Base-by-base conservation (phyloP, 495 filamentous ascomycete genomes). In the Neurospora discreta region DNA sequence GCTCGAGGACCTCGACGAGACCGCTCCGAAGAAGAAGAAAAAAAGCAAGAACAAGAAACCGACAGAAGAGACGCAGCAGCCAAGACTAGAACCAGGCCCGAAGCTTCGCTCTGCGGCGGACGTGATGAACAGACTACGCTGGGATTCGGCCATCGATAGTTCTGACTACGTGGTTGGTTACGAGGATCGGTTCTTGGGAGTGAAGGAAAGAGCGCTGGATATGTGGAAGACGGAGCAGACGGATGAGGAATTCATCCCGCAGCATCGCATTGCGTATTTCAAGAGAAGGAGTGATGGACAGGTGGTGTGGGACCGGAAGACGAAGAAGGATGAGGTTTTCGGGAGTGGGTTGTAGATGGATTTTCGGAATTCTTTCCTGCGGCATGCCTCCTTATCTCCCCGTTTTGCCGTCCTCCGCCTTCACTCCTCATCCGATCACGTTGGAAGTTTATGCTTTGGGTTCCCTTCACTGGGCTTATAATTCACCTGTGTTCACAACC, bases 181-280 rank as follows among this genome's bases (percentile, higher is more conserved):
- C 73, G 85, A 90, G 70, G 93, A 95, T 75, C 85, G 92, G 15
- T 94, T 93, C 71, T 73, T 86, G 10, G 92, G 91, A 0, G 81
- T 83, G 11, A 83, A 86, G 75, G 91, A 94, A 79, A 87, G 88
- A 70, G 76, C 81, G 7, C 79, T 93, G 10, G 85, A 85, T 67
- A 81, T 82, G 39, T 95, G 92, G 92, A 92, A 90, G 80, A 86
- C 81, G 23, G 92, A 95, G 72, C 84, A 88, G 58, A 94, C 91
- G 36, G 90, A 95, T 73, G 90, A 95, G 74, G 92, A 94, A 73
- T 95, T 93, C 76, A 94, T 95, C 74, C 93, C 93, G 9, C 87
- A 91, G 80, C 92, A 95, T 80, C 85, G 93, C 5, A 90, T 95
- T 68, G 69, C 91, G 68, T 93, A 90, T 73, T 93, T 95, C 73